Conservation (phyloP, 225 moss, liverwort and hornwort genomes). For the Bryum argenteum region DNA sequence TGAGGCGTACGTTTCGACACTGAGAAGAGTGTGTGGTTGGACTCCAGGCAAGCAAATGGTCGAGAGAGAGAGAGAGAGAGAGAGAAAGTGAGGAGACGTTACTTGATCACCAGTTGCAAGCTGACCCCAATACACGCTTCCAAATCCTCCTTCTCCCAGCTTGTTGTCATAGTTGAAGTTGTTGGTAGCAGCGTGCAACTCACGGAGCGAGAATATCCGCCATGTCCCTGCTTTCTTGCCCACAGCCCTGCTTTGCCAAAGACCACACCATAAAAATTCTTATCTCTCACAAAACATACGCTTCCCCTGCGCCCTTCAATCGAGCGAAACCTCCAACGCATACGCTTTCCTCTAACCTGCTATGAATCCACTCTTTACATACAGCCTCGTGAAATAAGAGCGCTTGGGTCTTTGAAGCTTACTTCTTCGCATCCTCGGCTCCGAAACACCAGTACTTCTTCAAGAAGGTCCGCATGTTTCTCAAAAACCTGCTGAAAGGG, state of each 20-base stretch:
- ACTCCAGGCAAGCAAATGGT: too few relatives aligned
- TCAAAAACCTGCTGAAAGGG: background rate
- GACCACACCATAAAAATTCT: background rate
- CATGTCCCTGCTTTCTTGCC: conserved; percentile 71
- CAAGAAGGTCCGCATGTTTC: conserved; percentile 53
- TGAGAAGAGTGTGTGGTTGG: too few relatives aligned
- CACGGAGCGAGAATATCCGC: conserved; percentile 88
- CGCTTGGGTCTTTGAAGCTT: conserved; percentile 17
- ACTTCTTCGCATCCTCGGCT: conserved; percentile 36
- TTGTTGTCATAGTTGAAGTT: conserved; percentile 98
- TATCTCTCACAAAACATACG: background rate
- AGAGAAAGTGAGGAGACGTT: conserved; percentile 14
- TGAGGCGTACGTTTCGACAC: too few relatives aligned
- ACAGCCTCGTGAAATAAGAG: background rate
- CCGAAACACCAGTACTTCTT: conserved; percentile 52
- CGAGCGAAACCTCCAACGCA: too few relatives aligned
- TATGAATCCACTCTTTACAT: too few relatives aligned
- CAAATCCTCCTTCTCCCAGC: conserved; percentile 96
- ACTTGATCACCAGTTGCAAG: conserved; percentile 92
- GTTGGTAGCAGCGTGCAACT: conserved; percentile 94
- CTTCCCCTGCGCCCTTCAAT: too few relatives aligned
- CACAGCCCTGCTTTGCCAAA: conserved; percentile 38
- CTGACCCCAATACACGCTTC: conserved; percentile 96
- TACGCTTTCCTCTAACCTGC: background rate
- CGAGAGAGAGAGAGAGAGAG: background rate